Evolutionary conservation across 345 rosid species (phyloP), one percentile per base, ranked within the genome.

Genomic region (Citrus glauca): DNA sequence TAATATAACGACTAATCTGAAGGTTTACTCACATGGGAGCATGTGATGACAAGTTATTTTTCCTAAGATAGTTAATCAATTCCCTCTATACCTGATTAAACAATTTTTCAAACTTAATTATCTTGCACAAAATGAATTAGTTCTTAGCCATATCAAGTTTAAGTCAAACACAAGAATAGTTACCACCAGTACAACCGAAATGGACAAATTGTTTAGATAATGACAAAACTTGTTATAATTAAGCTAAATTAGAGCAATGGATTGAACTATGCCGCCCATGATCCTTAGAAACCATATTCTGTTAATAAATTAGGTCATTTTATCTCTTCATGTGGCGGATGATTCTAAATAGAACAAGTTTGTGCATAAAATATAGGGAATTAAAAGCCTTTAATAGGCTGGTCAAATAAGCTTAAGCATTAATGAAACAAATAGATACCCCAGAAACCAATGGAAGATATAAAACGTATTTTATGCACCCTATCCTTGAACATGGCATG

Each of bases 401-500:
- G 55, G 66, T 76, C 75, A 78, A 72, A 61, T 72, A 20, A 81
- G 77, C 42, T 66, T 53, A 25, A 78, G 63, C 74, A 80, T 25
- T 55, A 74, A 24, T 60, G 33, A 71, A 84, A 53, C 25, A 81
- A 72, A 16, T 5, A 71, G 74, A 73, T 73, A 56, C 55, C 28
- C 1, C n/a, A 20, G 30, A 33, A 57, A 66, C 71, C 48, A 64
- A 73, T 65, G 27, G 27, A 40, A 71, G 17, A 48, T 38, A 24
- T 33, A 67, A 22, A 66, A 77, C 17, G 14, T 11, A 33, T 22
- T 11, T 45, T 6, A 2, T 79, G 73, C 67, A 53, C 57, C 81
- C 84, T 77, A 61, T 62, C 78, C 84, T 53, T 75, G 70, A 82
- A 82, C 83, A 73, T 67, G 84, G 81, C 84, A 80, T 76, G 66